These are phyloP conservation scores for Luvunga scandens DNA, from an alignment of 345 rosid genomes.

Conservation along the genomic window DNA sequence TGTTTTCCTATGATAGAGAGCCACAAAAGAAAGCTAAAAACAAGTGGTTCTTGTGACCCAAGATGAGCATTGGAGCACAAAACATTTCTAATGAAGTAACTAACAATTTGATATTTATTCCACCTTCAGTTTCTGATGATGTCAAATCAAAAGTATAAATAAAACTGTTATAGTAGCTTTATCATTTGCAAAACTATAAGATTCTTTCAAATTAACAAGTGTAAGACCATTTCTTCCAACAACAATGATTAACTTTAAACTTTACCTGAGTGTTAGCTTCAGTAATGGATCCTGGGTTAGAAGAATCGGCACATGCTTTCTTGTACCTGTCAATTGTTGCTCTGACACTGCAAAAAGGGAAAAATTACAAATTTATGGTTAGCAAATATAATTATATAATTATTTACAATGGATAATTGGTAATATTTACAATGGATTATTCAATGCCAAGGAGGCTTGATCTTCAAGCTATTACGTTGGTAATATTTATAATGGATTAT, in stretches of 20 bases:
- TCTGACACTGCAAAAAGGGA: slow-evolving; percentile 53
- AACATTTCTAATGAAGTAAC: too few species aligned
- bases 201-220: neutral
- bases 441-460: neutral
- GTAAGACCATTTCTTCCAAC: neutral
- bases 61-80: too few species aligned
- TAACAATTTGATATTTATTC: too few species aligned
- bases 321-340: slow-evolving; percentile 90
- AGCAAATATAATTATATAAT: neutral
- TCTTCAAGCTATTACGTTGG: neutral
- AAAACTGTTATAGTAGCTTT: too few species aligned
- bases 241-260: neutral
- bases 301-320: slow-evolving; percentile 62
- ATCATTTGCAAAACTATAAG: neutral
- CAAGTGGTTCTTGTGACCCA: neutral
- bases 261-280: slow-evolving; percentile 88
- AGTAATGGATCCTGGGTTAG: slow-evolving; percentile 56
- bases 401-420: too few species aligned
- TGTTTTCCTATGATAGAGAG: neutral
- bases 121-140: too few species aligned
- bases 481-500: neutral
- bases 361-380: neutral
- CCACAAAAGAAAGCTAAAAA: neutral
- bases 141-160: too few species aligned
- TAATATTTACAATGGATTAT: too few species aligned